Evolutionary conservation across 768 basidiomycete species (phyloP).

Genomic region (Russula compacta): DNA sequence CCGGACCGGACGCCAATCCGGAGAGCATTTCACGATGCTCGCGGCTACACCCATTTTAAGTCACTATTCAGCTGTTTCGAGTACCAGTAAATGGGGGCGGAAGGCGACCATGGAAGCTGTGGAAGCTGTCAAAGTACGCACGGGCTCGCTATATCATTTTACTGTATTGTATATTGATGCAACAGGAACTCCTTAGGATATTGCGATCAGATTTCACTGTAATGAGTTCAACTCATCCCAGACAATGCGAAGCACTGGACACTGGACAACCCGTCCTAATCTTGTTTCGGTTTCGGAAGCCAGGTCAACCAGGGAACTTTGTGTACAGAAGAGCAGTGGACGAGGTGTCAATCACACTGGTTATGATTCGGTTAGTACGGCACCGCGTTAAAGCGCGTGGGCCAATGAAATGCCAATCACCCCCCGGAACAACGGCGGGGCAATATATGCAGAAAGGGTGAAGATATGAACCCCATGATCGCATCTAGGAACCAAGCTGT

Average conservation of each 20-base stretch:
- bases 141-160: background rate
- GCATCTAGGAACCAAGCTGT: background rate
- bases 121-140: constrained; percentile 5
- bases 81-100: background rate
- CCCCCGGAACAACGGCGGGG: background rate
- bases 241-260: background rate
- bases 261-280: background rate
- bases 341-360: background rate
- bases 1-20: too few relatives aligned
- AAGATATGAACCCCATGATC: background rate
- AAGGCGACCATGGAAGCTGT: background rate
- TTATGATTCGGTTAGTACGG: background rate
- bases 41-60: too few relatives aligned
- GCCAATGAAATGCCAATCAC: background rate
- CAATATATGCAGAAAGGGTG: background rate
- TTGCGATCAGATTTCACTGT: background rate
- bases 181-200: background rate
- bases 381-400: background rate
- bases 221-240: background rate
- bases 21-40: too few relatives aligned
- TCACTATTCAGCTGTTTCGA: too few relatives aligned
- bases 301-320: background rate
- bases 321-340: background rate
- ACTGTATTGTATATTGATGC: background rate
- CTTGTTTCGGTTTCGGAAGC: background rate